Percentiles rank a stretch among this genome's conserved stretches.
These are phyloP conservation scores for Arxiozyma heterogenica DNA, from an alignment of 1,139 yeast genomes.

Conservation along the genomic window DNA sequence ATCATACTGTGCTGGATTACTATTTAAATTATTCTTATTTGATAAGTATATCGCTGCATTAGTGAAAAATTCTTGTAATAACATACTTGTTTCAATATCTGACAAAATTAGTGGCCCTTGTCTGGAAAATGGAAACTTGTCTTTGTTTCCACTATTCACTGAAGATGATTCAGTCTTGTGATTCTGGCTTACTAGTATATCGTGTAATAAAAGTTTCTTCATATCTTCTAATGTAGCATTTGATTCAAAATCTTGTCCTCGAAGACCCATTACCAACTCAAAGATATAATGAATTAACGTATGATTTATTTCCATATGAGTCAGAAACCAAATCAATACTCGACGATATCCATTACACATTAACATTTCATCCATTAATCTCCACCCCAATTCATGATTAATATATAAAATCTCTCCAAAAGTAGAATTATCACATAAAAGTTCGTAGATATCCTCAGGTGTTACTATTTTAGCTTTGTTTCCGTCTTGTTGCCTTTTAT, in stretches of 20 bases:
- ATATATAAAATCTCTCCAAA: slow-evolving; percentile 36
- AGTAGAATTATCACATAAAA: slow-evolving; percentile 36
- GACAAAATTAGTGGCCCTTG: slow-evolving; percentile 45
- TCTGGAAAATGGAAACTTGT: slow-evolving; percentile 42
- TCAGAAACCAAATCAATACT: slow-evolving; percentile 55
- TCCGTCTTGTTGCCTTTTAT: slow-evolving; percentile 6
- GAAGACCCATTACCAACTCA: slow-evolving; percentile 45
- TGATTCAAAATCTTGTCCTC: slow-evolving; percentile 37
- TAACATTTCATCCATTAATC: slow-evolving; percentile 56
- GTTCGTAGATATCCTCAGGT: slow-evolving; percentile 43
- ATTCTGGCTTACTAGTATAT: slow-evolving; percentile 2
- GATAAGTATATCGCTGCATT: slow-evolving; percentile 42
- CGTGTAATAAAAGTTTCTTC: slow-evolving; percentile 9
- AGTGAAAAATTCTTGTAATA: slow-evolving; percentile 59
- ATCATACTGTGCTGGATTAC: slow-evolving; percentile 2
- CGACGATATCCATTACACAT: slow-evolving; percentile 57
- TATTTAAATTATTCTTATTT: not conserved
- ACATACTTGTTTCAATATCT: slow-evolving; percentile 52
- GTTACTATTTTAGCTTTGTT: slow-evolving; percentile 29
- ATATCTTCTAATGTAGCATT: slow-evolving; percentile 12
- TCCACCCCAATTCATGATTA: slow-evolving; percentile 42
- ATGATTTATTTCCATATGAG: slow-evolving; percentile 48
- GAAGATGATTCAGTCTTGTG: not conserved
- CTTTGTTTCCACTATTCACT: not conserved
- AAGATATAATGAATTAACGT: slow-evolving; percentile 52